Conservation (phyloP, 2,329 filamentous ascomycete genomes). For the Triangularia verruculosa region DNA sequence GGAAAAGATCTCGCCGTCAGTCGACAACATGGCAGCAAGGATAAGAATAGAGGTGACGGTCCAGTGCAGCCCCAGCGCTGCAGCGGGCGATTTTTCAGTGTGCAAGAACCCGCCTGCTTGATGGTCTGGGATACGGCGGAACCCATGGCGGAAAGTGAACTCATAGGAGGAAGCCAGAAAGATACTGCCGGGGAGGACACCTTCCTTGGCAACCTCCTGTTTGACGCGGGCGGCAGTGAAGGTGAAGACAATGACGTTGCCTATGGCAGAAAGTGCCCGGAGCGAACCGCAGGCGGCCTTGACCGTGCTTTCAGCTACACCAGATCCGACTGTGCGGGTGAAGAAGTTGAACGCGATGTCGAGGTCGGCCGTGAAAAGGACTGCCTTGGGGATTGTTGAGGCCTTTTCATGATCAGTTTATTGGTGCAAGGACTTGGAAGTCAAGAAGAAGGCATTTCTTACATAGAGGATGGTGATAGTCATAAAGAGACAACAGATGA, state of each 20-base stretch:
- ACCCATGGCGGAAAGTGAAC: slow-evolving; percentile 18
- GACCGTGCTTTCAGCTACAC: neutral
- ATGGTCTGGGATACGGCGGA: slow-evolving; percentile 16
- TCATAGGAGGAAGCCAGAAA: slow-evolving; percentile 19
- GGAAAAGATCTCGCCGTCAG: neutral
- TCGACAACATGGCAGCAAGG: slow-evolving; percentile 13
- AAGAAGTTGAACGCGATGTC: slow-evolving; percentile 21
- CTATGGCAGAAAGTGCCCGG: slow-evolving; percentile 19
- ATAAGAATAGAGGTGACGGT: slow-evolving; percentile 17
- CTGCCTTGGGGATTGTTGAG: slow-evolving; percentile 17
- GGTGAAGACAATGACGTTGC: slow-evolving; percentile 24
- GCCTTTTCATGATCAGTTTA: slow-evolving; percentile 4
- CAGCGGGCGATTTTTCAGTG: slow-evolving; percentile 16
- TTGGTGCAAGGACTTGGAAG: neutral
- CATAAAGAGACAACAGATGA: slow-evolving; percentile 15
- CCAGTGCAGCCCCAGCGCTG: slow-evolving; percentile 19
- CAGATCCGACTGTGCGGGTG: slow-evolving; percentile 15
- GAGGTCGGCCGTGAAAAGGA: slow-evolving; percentile 13
- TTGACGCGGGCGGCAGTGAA: slow-evolving; percentile 23
- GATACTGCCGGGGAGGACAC: slow-evolving; percentile 18
- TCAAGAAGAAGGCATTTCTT: neutral
- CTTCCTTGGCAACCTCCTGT: slow-evolving; percentile 22
- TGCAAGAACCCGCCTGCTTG: slow-evolving; percentile 8
- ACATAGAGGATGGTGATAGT: slow-evolving; percentile 18
- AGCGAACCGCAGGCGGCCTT: slow-evolving; percentile 13